Base-by-base conservation (phyloP, 2,329 filamentous ascomycete species). In the Fusarium sp. region DNA sequence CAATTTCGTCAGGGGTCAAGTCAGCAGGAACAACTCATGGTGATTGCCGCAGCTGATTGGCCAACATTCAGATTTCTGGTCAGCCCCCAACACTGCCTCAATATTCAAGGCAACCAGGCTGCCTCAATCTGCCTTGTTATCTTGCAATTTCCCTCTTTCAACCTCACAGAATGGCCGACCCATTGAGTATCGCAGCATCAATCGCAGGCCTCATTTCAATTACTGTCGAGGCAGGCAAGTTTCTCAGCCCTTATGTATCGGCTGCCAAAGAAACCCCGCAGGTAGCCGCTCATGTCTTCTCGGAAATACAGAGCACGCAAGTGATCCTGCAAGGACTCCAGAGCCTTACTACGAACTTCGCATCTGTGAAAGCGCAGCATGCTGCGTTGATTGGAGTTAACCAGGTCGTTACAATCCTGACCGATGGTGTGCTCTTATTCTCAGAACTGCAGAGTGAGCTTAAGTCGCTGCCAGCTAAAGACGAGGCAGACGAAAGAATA, bases 261-360 rank as follows among this genome's bases (percentile, higher is more conserved):
- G 69, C 65, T 0, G 46, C 56, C 0, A 72, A 66, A n/a, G 69
- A 71, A 3, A 71, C 65, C 2, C 69, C 69, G 1, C 62, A 59
- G 20, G 38, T 72, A 4, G 57, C 65, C 5, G 27, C 51, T 4
- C 55, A 53, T 3, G 62, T 72, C 1, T 38, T 58, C 18, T 54
- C 69, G 0, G 69, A 72, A 20, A 40, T 72, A 1, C 62, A 69
- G 7, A 65, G 56, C 30, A 58, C 56, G 2, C 40, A 47, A 4
- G 43, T 67, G 0, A 67, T 72, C 2, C 16, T 72, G 7, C 41
- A 41, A 12, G 62, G 49, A 0, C 44, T 72, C 0, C 52, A 69
- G 12, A 40, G n/a, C 4, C 27, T 71, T 2, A 61, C 16, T 0
- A 15, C 27, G 0, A 46, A 55, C 0, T 56, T 71, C 2, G 24